Base-by-base conservation (phyloP, 768 basidiomycete species). In the Panus rudis region DNA sequence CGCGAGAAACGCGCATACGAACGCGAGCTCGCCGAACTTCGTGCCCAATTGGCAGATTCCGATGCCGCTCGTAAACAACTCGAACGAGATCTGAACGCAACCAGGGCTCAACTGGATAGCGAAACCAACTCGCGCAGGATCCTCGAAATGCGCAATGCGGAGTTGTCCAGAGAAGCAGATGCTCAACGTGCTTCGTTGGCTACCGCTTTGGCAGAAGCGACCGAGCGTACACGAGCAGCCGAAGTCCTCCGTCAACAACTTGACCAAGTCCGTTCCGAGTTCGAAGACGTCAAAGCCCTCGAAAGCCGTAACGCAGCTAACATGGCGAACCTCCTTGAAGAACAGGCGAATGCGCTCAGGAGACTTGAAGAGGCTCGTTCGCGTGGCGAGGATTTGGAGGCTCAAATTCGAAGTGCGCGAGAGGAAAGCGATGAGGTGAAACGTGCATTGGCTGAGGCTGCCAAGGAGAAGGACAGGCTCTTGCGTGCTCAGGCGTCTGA, bases 381-480 rank as follows among this genome's bases (percentile, higher is more conserved):
- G 8, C 72, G 83, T 8, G 82, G 84, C 12, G 85, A 85, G 48
- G 75, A 89, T 56, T 57, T 92, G 37, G 83, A 91, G 59, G 66
- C 70, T 12, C 85, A 92, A 56, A 80, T 92, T 37, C 71, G 75
- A 46, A 75, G 70, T 2, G 79, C 86, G 14, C 69, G 83, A 23
- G 59, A 72, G 16, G 92, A 92, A 63, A 79, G 84, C 49, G 78
- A 79, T 12, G 76, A 83, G 6, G 79, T 87, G 22, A 73, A 81
- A 45, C 68, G 67, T 39, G 81, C 85, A 32, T 63, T 92, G 38
- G 74, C 70, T 48, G 76, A 84, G 46, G 81, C 85, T 2, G 72
- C 78, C 31, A 62, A 62, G 49, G 91, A 96, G 64, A 89, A 90
- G 63, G 91, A 94, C 43, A 68, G 81, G 17, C 66, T 90, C 13